These are phyloP conservation scores for Thermomucor indicae-seudaticae DNA, from an alignment of 371 early-diverging fungal genomes.

Conservation along the genomic window DNA sequence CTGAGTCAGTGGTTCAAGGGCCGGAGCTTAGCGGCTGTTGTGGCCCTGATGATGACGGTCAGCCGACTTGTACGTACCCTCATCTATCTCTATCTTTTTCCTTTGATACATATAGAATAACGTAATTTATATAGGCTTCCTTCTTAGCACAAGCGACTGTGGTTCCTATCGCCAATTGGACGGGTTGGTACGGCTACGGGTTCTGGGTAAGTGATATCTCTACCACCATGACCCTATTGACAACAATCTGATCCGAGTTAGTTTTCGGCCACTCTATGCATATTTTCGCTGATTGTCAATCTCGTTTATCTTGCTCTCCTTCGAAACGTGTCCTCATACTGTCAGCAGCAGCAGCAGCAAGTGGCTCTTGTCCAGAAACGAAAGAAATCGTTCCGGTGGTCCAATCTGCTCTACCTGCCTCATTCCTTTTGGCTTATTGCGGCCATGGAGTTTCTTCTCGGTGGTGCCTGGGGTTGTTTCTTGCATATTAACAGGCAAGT, in stretches of 20 bases:
- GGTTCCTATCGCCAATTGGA: constrained; percentile 51
- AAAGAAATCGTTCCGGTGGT: constrained; percentile 49
- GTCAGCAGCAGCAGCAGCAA: constrained; percentile 7
- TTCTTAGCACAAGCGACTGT: constrained; percentile 59
- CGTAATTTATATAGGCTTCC: constrained; percentile 24
- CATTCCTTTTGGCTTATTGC: constrained; percentile 57
- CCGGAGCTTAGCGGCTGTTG: constrained; percentile 52
- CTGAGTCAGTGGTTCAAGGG: constrained; percentile 71
- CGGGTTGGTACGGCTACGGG: constrained; percentile 62
- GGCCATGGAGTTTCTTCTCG: constrained; percentile 50
- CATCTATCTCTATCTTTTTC: not conserved
- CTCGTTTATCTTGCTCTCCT: constrained; percentile 48
- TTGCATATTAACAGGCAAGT: constrained; percentile 58
- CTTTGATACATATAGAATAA: not conserved
- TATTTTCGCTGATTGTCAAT: constrained; percentile 58
- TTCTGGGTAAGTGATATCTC: constrained; percentile 50
- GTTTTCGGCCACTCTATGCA: constrained; percentile 53
- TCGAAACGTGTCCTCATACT: constrained; percentile 12
- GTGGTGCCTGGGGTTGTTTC: constrained; percentile 66
- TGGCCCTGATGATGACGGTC: constrained; percentile 62
- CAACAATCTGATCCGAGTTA: constrained; percentile 2
- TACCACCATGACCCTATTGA: not conserved
- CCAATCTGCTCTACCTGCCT: constrained; percentile 50
- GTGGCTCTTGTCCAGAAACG: constrained; percentile 30
- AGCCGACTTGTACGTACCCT: constrained; percentile 52